Percentiles rank a stretch among this genome's conserved stretches.
Conservation (phyloP, 75 land plant species). For the Gnetum montanum region DNA sequence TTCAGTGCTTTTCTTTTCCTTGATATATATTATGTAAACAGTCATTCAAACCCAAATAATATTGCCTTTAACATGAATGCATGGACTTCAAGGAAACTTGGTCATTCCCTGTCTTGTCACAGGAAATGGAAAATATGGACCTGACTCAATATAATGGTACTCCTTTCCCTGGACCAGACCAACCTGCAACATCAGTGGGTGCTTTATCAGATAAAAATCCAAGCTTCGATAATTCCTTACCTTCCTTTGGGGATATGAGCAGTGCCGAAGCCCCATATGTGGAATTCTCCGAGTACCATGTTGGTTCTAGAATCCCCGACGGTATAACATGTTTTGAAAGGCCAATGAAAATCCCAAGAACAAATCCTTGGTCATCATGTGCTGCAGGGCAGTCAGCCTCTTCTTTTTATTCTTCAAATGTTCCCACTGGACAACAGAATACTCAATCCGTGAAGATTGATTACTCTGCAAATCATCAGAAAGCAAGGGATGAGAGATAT, state of each 20-base stretch:
- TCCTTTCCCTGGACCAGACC: not conserved
- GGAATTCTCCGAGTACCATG: not conserved
- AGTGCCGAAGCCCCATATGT: not conserved
- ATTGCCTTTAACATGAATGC: no score
- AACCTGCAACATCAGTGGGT: not conserved
- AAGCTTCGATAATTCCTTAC: not conserved
- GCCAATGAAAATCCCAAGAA: not conserved
- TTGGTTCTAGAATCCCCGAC: not conserved
- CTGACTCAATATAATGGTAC: not conserved
- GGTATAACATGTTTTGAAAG: not conserved
- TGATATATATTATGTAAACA: not conserved
- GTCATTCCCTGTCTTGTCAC: not conserved
- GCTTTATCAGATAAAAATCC: not conserved
- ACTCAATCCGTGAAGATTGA: not conserved
- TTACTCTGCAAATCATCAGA: not conserved
- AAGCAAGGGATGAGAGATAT: constrained; percentile 1
- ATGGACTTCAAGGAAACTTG: not conserved
- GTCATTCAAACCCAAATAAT: no score
- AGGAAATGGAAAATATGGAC: constrained; percentile 2
- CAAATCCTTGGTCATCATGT: not conserved
- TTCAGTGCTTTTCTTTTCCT: not conserved
- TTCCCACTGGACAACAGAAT: not conserved
- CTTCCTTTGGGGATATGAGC: not conserved
- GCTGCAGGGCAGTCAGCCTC: not conserved
- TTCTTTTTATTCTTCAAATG: not conserved